Evolutionary conservation across 192 early-diverging fungal species (phyloP).

Genomic region (Entomortierella chlamydospora): DNA sequence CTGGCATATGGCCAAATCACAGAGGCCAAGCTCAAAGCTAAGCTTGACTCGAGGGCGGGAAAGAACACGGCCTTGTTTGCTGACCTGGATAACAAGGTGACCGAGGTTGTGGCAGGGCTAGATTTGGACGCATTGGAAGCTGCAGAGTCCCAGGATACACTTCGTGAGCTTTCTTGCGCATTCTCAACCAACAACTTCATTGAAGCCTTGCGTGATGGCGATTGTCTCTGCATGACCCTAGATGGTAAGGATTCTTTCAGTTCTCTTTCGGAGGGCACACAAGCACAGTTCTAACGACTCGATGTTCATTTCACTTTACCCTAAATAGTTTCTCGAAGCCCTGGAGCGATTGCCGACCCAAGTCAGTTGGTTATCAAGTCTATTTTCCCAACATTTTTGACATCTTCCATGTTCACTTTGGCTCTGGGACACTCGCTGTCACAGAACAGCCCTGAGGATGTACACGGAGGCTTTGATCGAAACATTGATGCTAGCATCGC

Average conservation of each 20-base stretch:
- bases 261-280: background rate
- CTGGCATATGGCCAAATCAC: constrained; percentile 56
- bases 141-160: constrained; percentile 37
- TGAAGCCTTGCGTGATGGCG: constrained; percentile 52
- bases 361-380: constrained; percentile 56
- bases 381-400: constrained; percentile 56
- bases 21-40: constrained; percentile 49
- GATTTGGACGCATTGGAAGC: constrained; percentile 50
- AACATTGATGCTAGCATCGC: constrained; percentile 44
- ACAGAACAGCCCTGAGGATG: constrained; percentile 28
- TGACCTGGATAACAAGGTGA: constrained; percentile 51
- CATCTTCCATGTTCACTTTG: constrained; percentile 55
- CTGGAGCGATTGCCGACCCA: constrained; percentile 55
- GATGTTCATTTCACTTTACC: no score
- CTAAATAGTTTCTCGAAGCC: constrained; percentile 39
- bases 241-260: constrained; percentile 35
- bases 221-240: constrained; percentile 58
- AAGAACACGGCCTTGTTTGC: constrained; percentile 54
- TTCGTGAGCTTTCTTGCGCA: constrained; percentile 43
- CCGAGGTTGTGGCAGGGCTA: constrained; percentile 28
- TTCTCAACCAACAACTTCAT: constrained; percentile 55
- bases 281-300: no score
- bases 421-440: constrained; percentile 46
- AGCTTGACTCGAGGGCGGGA: constrained; percentile 43
- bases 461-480: constrained; percentile 56